Base-by-base conservation (phyloP, 352 stramenopile genomes). In the Pythium apleroticum region DNA sequence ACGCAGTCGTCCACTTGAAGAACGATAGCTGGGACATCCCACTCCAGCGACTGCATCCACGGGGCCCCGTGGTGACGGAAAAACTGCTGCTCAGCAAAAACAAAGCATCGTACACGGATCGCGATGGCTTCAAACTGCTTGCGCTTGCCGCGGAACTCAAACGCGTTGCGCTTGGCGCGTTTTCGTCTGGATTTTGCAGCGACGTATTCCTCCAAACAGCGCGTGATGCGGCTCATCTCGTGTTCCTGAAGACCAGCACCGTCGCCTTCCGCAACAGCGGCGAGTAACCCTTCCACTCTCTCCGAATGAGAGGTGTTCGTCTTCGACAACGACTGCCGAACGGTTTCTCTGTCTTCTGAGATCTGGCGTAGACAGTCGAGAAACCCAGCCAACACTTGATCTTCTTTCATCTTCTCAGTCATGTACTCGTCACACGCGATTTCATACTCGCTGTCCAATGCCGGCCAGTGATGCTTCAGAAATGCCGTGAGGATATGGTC, bases 401-500 rank as follows among this genome's bases (percentile, higher is more conserved):
- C 37, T 19, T 61, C 45, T 20, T 54, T 65, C 2, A 12, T 19
- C 27, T 45, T 45, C 25, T 65, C 57, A 2, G 37, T 27, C 27
- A 71, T 52, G 39, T 54, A 71, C 14, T 52, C 56, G 24, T 58
- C 31, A 27, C 62, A 59, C 1, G 54, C 53, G 1, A 37, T 17
- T 4, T 68, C 57, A 11, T 62, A 66, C 6, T 65, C 64, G 2
- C 10, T 58, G 22, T 71, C 41, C 11, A 69, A 30, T 14, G 31
- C 30, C 30, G 55, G 56, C 48, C 33, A 52, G 19, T 66, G 61
- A 6, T 60, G 68, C n/a, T 56, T 50, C 17, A 66, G 72, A 30
- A 84, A 78, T 7, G 68, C 24, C 0, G 72, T 60, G 1, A 78
- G 28, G 17, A 89, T 75, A 19, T 78, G 57, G 24, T 75, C 72